Conservation (phyloP, 106 monocot species). For the Dendrobium officinale region DNA sequence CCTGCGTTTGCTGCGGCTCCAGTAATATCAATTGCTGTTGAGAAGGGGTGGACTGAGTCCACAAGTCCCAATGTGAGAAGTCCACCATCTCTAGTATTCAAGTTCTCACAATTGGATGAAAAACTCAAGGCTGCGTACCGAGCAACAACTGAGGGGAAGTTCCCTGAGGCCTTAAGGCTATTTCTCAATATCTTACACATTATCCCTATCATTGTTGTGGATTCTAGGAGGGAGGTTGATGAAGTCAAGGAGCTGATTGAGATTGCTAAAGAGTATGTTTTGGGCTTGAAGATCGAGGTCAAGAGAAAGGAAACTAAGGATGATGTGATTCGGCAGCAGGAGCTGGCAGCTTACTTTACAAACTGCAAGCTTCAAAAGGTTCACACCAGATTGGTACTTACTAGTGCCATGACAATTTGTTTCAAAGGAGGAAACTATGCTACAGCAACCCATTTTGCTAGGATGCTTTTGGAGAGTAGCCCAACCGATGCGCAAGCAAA, state of each 20-base stretch:
- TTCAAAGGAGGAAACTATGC: slow-evolving; percentile 39
- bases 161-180: slow-evolving; percentile 40
- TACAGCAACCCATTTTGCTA: slow-evolving; percentile 37
- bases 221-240: slow-evolving; percentile 57
- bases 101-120: slow-evolving; percentile 43
- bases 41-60: slow-evolving; percentile 55
- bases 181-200: slow-evolving; percentile 52
- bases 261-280: slow-evolving; percentile 37
- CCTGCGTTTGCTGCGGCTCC: slow-evolving; percentile 29
- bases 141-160: slow-evolving; percentile 47
- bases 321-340: slow-evolving; percentile 38
- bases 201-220: slow-evolving; percentile 49
- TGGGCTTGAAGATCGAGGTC: slow-evolving; percentile 57
- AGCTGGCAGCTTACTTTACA: slow-evolving; percentile 58
- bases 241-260: slow-evolving; percentile 61
- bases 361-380: slow-evolving; percentile 57
- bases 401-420: slow-evolving; percentile 50
- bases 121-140: slow-evolving; percentile 43
- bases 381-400: slow-evolving; percentile 39
- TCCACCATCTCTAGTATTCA: slow-evolving; percentile 47
- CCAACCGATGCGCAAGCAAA: slow-evolving; percentile 39
- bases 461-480: slow-evolving; percentile 49
- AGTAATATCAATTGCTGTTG: slow-evolving; percentile 33
- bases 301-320: slow-evolving; percentile 48
- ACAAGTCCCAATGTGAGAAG: slow-evolving; percentile 31